Conservation (phyloP, 495 filamentous ascomycete genomes). For the Neurospora sp. region DNA sequence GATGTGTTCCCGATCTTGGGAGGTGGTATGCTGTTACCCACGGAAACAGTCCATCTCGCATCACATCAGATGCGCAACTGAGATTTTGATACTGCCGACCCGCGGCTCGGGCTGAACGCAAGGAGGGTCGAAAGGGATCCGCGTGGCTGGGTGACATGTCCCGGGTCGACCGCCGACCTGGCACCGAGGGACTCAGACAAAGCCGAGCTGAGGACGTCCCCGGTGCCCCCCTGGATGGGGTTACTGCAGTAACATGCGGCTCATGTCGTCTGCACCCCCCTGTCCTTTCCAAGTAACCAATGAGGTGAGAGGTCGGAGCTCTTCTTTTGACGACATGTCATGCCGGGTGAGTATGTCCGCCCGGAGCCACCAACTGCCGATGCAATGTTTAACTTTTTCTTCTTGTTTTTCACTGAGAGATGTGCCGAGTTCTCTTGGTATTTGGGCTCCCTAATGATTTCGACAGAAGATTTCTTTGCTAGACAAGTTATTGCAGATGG, state of each 20-base stretch:
- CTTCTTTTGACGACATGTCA: neutral
- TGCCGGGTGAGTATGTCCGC: neutral
- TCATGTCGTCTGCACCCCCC: neutral
- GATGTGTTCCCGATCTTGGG: neutral
- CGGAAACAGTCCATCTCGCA: neutral
- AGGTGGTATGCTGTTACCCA: neutral
- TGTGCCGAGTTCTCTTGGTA: neutral
- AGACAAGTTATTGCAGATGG: neutral
- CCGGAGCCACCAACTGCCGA: neutral
- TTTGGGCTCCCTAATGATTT: neutral
- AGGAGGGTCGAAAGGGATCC: neutral
- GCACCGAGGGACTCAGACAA: neutral
- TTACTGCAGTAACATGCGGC: neutral
- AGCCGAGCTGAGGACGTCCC: neutral
- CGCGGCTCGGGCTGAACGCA: neutral
- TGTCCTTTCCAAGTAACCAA: neutral
- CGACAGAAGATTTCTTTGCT: neutral
- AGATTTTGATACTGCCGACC: neutral
- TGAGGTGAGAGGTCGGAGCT: neutral
- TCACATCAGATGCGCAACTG: neutral
- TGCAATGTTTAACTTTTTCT: accelerated
- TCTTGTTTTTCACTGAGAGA: neutral
- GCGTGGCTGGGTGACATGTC: neutral
- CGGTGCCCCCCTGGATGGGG: neutral
- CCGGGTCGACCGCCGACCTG: neutral